phyloP scores from a whole-genome alignment of 805 yeast genomes.

The Komagataella pastoris region DNA sequence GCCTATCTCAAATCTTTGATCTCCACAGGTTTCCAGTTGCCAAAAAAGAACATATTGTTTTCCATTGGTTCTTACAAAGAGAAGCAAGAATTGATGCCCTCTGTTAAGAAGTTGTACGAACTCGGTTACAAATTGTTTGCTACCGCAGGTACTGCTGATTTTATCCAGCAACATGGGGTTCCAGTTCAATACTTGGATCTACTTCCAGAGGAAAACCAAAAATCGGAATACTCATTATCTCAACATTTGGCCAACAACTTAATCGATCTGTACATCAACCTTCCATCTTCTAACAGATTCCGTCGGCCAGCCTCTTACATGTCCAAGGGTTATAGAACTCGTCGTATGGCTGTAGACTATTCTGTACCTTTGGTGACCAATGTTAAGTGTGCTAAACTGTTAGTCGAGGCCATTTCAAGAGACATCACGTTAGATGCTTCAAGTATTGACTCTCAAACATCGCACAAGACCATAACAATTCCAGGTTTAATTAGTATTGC shows the following conservation, averaged over 20 bases:
- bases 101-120: constrained; percentile 66
- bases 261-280: constrained; percentile 90
- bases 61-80: constrained; percentile 97
- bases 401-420: constrained; percentile 88
- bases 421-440: constrained; percentile 52
- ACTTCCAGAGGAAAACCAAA: constrained; percentile 57
- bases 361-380: constrained; percentile 96
- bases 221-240: constrained; percentile 87
- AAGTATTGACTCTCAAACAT: constrained; percentile 79
- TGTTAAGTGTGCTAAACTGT: constrained; percentile 91
- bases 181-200: constrained; percentile 95
- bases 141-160: constrained; percentile 98
- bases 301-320: constrained; percentile 98
- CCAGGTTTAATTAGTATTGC: constrained; percentile 84
- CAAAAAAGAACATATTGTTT: constrained; percentile 85
- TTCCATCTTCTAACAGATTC: constrained; percentile 94
- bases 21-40: constrained; percentile 90
- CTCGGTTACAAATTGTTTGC: constrained; percentile 89
- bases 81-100: constrained; percentile 84
- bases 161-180: constrained; percentile 85
- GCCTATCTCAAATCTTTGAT: constrained; percentile 91
- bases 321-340: constrained; percentile 93
- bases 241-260: constrained; percentile 94
- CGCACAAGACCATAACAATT: constrained; percentile 66
- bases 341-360: constrained; percentile 99